Conservation (phyloP, 225 moss, liverwort and hornwort genomes). For the Antitrichia curtipendula region DNA sequence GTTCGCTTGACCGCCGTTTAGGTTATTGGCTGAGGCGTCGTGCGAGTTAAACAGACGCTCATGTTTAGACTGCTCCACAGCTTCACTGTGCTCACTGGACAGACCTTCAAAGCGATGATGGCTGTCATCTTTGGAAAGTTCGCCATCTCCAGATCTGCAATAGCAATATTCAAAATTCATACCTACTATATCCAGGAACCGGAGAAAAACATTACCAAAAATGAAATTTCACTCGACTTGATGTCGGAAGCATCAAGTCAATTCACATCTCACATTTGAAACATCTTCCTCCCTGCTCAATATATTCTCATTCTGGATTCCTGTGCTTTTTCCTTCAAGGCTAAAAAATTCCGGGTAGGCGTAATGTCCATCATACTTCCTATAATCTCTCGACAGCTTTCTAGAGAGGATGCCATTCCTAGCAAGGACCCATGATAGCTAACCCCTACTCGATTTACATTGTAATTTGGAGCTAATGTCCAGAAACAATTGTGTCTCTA, state of each 20-base stretch:
- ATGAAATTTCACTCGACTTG: too few relatives aligned
- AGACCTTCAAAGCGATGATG: conserved; percentile 3
- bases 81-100: conserved; percentile 1
- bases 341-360: neutral
- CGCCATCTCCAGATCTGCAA: conserved; percentile 18
- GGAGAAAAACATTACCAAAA: neutral
- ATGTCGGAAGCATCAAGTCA: neutral
- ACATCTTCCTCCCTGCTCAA: neutral
- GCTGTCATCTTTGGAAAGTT: neutral
- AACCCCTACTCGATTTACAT: neutral
- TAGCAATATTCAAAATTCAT: neutral
- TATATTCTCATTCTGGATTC: neutral
- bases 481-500: neutral
- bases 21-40: neutral
- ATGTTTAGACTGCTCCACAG: conserved; percentile 10
- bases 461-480: neutral
- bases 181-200: neutral
- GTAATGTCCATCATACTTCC: neutral
- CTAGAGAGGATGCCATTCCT: neutral
- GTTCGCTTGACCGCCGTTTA: neutral
- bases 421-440: neutral
- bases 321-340: neutral
- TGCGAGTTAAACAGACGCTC: conserved; percentile 28
- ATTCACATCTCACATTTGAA: neutral
- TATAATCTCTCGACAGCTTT: neutral